These are phyloP conservation scores for Vaccinium darrowii DNA, from an alignment of 148 eudicot genomes.

Conservation along the genomic window DNA sequence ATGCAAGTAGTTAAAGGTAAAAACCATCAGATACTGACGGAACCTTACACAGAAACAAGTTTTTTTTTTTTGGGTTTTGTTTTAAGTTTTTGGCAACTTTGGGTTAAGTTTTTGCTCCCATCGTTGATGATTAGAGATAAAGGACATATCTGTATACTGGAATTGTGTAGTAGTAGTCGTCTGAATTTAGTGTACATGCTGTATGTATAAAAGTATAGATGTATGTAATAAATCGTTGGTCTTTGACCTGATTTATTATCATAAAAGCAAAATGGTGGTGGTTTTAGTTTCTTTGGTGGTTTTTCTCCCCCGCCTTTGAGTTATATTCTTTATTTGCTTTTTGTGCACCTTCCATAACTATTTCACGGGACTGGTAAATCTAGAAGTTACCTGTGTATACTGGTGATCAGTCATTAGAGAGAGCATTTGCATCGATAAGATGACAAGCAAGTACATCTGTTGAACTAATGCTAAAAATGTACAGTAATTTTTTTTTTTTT, in stretches of 20 bases:
- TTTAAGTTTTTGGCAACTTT: not conserved
- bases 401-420: not conserved
- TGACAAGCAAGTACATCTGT: not conserved
- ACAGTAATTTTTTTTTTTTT: too few relatives aligned
- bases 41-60: not conserved
- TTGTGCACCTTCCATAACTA: not conserved
- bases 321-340: not conserved
- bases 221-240: not conserved
- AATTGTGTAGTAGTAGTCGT: conserved; percentile 2
- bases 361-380: not conserved
- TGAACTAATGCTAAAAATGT: not conserved
- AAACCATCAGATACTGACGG: not conserved
- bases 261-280: not conserved
- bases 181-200: not conserved
- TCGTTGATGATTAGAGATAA: not conserved
- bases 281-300: not conserved
- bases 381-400: not conserved
- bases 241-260: not conserved
- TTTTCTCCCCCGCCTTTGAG: not conserved
- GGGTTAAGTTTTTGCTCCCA: not conserved
- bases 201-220: not conserved
- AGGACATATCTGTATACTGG: not conserved
- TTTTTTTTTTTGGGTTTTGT: too few relatives aligned
- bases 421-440: not conserved
- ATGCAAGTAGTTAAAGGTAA: not conserved